Evolutionary conservation across 164 flowering plant genomes (phyloP), one percentile per base, ranked within the genome.

Genomic region (Santalum album): DNA sequence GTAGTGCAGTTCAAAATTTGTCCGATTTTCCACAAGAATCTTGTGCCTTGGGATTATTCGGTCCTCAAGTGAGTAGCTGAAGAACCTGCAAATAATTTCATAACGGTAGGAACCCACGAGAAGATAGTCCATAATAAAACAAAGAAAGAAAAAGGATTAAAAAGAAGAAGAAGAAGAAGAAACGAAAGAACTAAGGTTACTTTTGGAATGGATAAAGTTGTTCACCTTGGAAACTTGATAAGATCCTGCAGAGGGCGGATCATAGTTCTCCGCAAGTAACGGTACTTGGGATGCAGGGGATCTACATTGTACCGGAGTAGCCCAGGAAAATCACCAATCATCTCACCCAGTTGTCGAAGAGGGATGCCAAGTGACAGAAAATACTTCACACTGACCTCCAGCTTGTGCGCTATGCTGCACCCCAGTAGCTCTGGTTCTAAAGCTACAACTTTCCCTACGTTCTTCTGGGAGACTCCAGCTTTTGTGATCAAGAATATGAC

Each of bases 311-410:
- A 91, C 17, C 84, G 78, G 20, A 88, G 84, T 21, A 91, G 71
- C 80, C 78, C 73, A 25, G 96, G 98, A 60, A 91, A 91, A 76
- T 88, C 88, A 25, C 86, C 84, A 59, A 91, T 71, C 98, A 88
- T 88, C 59, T 77, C 82, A 16, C 98, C 98, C 43, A 88, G 54
- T 20, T 60, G 68, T 48, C 53, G 68, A 44, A 62, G 62, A 24
- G 59, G 61, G 26, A 91, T 84, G 47, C 98, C 96, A 51, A 91
- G 78, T n/a, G 98, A 91, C 24, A 86, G 65, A 58, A 79, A 84
- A 66, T 86, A 92, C 63, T 85, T 88, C 44, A 87, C 76, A 63
- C 76, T 81, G 25, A 72, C 77, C 45, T 92, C 96, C 47, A 89
- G 80, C 69, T 87, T 92, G 36, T 78, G 58, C 16, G 44, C 68